phyloP scores from a whole-genome alignment of 192 early-diverging fungal species.

The Coemansia sp. region DNA sequence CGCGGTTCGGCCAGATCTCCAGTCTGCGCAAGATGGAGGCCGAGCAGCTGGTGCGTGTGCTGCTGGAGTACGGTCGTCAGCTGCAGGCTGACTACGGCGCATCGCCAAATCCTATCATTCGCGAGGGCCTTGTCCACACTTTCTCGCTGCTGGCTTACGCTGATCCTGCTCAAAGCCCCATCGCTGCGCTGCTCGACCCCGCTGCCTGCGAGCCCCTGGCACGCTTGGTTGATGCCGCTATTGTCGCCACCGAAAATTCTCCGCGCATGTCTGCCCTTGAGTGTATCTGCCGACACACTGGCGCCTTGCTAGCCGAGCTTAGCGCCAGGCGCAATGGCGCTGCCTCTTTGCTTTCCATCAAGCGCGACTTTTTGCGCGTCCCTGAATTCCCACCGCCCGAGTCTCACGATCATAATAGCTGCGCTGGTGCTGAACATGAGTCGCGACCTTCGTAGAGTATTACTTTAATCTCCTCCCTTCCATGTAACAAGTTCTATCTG shows the following conservation, averaged over 20 bases:
- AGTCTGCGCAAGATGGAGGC: constrained; percentile 32
- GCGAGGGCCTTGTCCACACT: constrained; percentile 60
- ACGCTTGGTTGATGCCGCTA: constrained; percentile 69
- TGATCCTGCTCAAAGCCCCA: constrained; percentile 59
- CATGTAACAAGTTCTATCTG: background rate
- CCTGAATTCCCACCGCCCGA: background rate
- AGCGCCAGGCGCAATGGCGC: constrained; percentile 42
- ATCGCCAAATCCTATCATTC: constrained; percentile 48
- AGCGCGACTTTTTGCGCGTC: constrained; percentile 41
- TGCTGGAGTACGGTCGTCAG: constrained; percentile 61
- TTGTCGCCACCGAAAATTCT: constrained; percentile 63
- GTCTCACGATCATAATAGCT: background rate
- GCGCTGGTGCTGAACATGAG: background rate
- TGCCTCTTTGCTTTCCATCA: constrained; percentile 50
- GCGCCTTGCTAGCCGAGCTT: constrained; percentile 48
- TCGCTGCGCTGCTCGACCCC: constrained; percentile 61
- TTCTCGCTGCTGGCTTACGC: constrained; percentile 78
- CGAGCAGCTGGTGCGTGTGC: constrained; percentile 44
- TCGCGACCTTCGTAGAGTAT: background rate
- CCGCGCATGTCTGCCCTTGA: constrained; percentile 67
- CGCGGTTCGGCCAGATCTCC: constrained; percentile 36
- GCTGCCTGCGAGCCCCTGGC: constrained; percentile 64
- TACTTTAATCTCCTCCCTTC: background rate
- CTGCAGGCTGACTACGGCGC: constrained; percentile 61
- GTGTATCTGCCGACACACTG: constrained; percentile 43